These are phyloP conservation scores for Barnettozyma sp. DNA, from an alignment of 805 yeast species.

Conservation along the genomic window DNA sequence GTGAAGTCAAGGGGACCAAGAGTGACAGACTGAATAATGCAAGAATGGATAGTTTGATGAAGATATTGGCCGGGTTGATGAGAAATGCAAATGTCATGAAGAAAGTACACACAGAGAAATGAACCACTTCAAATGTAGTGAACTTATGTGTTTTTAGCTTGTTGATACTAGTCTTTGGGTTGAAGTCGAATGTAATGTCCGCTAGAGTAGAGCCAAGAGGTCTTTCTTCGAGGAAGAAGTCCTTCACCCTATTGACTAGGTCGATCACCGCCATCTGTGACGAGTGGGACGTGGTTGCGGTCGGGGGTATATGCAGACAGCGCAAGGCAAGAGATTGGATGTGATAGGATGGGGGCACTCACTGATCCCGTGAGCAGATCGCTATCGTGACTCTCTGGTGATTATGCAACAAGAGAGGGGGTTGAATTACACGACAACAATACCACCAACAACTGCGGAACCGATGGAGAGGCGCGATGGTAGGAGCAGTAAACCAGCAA, in stretches of 20 bases:
- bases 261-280: not conserved
- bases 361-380: no score
- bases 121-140: constrained; percentile 41
- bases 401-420: no score
- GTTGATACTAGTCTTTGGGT: constrained; percentile 35
- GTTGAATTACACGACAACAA: no score
- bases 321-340: no score
- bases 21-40: constrained; percentile 39
- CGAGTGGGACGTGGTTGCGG: not conserved
- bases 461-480: no score
- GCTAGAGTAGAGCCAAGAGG: constrained; percentile 43
- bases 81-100: constrained; percentile 53
- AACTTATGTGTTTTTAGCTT: constrained; percentile 38
- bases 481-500: no score
- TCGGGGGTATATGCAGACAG: not conserved
- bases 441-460: no score
- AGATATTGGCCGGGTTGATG: constrained; percentile 48
- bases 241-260: constrained; percentile 18
- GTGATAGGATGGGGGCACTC: no score
- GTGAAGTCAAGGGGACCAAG: constrained; percentile 70
- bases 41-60: constrained; percentile 29
- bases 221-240: constrained; percentile 49
- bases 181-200: constrained; percentile 43
- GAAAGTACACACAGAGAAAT: constrained; percentile 42
- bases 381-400: no score